These are phyloP conservation scores for Aspergillus japonicus DNA, from an alignment of 2,329 filamentous ascomycete genomes.

Conservation along the genomic window DNA sequence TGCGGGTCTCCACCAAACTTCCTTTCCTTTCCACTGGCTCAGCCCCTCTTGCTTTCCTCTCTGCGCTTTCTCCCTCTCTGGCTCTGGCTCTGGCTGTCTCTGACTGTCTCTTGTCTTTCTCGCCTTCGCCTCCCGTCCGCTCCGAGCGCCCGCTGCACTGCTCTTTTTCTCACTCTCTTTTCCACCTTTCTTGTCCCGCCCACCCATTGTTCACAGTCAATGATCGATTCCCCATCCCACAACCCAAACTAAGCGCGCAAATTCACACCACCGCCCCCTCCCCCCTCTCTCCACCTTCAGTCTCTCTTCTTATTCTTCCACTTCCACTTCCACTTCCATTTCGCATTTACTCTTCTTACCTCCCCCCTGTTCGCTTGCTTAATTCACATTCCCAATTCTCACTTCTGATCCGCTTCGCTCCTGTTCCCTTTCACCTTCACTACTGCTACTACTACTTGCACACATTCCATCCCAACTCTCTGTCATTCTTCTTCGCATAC, in stretches of 20 bases:
- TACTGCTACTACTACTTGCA: neutral
- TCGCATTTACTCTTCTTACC: conserved; percentile 16
- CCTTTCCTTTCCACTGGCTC: conserved; percentile 26
- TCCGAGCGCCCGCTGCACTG: conserved; percentile 18
- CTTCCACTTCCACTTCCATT: conserved; percentile 16
- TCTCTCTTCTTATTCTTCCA: conserved; percentile 14
- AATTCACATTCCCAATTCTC: conserved; percentile 16
- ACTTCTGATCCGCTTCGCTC: neutral
- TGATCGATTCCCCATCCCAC: conserved; percentile 28
- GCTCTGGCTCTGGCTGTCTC: no score
- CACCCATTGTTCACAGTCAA: neutral
- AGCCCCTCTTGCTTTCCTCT: conserved; percentile 28
- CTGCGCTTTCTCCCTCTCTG: no score
- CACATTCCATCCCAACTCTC: conserved; percentile 19
- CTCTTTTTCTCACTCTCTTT: conserved; percentile 23
- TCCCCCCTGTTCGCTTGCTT: conserved; percentile 17
- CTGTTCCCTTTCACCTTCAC: neutral
- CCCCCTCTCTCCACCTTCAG: neutral
- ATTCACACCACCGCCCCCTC: conserved; percentile 8
- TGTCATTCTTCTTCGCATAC: conserved; percentile 23
- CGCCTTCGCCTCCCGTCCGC: conserved; percentile 25
- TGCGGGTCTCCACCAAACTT: conserved; percentile 19
- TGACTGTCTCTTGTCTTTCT: conserved; percentile 35
- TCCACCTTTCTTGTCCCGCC: conserved; percentile 27
- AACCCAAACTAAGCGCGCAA: conserved; percentile 17